phyloP scores from a whole-genome alignment of 352 stramenopile species.

The Phytophthora pisi region DNA sequence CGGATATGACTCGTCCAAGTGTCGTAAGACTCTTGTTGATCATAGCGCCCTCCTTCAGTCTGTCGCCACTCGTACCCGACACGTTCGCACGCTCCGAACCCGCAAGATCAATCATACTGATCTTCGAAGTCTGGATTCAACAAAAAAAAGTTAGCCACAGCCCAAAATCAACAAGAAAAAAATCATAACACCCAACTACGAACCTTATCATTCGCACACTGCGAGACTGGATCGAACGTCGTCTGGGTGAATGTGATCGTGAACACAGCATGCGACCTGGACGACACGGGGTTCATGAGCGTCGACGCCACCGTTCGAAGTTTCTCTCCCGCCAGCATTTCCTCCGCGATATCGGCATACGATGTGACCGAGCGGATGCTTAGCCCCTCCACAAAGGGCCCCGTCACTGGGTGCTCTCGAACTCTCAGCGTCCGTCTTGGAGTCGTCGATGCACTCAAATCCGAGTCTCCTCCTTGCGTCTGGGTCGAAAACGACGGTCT shows the following conservation, averaged over 20 bases:
- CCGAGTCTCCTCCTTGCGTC: slow-evolving; percentile 12
- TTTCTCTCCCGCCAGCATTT: slow-evolving; percentile 92
- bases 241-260: slow-evolving; percentile 93
- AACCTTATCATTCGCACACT: slow-evolving; percentile 75
- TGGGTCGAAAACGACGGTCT: slow-evolving; percentile 38
- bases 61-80: slow-evolving; percentile 83
- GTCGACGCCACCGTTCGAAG: slow-evolving; percentile 94
- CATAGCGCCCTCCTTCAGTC: slow-evolving; percentile 91
- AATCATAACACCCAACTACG: background rate
- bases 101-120: slow-evolving; percentile 87
- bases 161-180: background rate
- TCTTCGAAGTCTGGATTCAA: slow-evolving; percentile 70
- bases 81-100: slow-evolving; percentile 83
- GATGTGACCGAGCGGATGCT: slow-evolving; percentile 69
- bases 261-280: slow-evolving; percentile 97
- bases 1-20: slow-evolving; percentile 88
- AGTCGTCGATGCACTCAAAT: slow-evolving; percentile 2
- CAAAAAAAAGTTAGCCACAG: background rate
- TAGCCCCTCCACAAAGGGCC: slow-evolving; percentile 85
- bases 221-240: slow-evolving; percentile 61
- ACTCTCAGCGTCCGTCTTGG: slow-evolving; percentile 60
- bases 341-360: slow-evolving; percentile 82
- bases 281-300: slow-evolving; percentile 97
- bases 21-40: slow-evolving; percentile 94
- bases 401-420: slow-evolving; percentile 81